phyloP scores from a whole-genome alignment of 148 eudicot genomes.

The Persicaria maculosa region DNA sequence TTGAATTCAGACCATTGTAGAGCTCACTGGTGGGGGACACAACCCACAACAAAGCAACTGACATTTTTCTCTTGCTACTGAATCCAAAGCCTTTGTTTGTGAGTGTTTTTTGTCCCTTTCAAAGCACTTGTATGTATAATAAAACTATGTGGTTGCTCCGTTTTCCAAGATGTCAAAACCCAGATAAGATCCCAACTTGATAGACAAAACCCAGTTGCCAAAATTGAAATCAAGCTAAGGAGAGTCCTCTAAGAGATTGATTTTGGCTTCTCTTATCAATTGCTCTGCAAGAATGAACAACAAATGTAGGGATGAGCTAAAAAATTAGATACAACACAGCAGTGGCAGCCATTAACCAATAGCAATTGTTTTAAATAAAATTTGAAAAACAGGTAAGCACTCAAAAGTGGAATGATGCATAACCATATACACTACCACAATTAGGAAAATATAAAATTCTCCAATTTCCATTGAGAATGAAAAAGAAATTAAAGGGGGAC shows the following conservation, averaged over 20 bases:
- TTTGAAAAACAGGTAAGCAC: slow-evolving; percentile 9
- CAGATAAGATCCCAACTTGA: slow-evolving; percentile 6
- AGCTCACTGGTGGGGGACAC: slow-evolving; percentile 70
- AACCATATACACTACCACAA: neutral
- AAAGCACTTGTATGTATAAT: neutral
- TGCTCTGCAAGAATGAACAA: neutral
- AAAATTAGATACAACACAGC: neutral
- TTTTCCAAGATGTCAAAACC: slow-evolving; percentile 3
- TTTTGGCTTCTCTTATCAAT: slow-evolving; percentile 2
- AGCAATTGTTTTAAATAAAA: neutral
- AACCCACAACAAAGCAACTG: slow-evolving; percentile 73
- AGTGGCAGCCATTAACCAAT: neutral
- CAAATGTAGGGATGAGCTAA: neutral
- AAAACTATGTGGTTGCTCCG: neutral
- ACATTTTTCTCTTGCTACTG: slow-evolving; percentile 27
- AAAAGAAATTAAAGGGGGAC: neutral
- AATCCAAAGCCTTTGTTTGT: slow-evolving; percentile 1
- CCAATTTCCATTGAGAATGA: neutral
- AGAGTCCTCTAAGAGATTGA: neutral
- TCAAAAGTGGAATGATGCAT: slow-evolving; percentile 6
- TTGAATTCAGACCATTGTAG: slow-evolving; percentile 36
- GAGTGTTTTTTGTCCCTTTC: neutral
- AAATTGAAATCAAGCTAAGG: neutral
- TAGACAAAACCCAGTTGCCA: slow-evolving; percentile 7
- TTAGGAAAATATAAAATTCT: neutral